Percentiles rank a stretch among this genome's conserved stretches.
These are phyloP conservation scores for Candida tibetensis DNA, from an alignment of 805 yeast genomes.

Conservation along the genomic window DNA sequence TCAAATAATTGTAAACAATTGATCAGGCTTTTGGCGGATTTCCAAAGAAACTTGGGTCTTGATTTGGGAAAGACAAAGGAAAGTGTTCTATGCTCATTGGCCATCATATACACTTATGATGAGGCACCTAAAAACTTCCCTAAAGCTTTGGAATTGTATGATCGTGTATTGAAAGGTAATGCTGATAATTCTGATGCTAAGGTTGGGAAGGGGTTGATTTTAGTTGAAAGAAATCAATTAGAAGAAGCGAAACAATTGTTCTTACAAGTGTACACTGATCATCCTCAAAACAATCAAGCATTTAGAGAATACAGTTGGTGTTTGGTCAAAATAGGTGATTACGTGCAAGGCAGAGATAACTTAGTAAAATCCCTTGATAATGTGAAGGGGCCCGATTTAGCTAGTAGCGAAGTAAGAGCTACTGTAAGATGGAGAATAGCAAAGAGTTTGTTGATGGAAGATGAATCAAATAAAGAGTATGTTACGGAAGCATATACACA, in stretches of 20 bases:
- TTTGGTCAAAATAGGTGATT: slow-evolving; percentile 51
- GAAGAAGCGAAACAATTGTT: slow-evolving; percentile 54
- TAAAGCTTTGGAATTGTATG: slow-evolving; percentile 70
- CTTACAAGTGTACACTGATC: slow-evolving; percentile 43
- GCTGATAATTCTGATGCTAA: slow-evolving; percentile 54
- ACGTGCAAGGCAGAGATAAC: slow-evolving; percentile 49
- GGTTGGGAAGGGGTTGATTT: slow-evolving; percentile 79
- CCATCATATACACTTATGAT: slow-evolving; percentile 73
- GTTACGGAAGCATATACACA: slow-evolving; percentile 53
- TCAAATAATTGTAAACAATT: slow-evolving; percentile 60
- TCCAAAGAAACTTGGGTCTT: slow-evolving; percentile 46
- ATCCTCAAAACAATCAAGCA: slow-evolving; percentile 58
- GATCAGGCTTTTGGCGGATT: slow-evolving; percentile 50
- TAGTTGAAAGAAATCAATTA: slow-evolving; percentile 61
- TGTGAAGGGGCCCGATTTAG: slow-evolving; percentile 50
- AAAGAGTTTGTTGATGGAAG: slow-evolving; percentile 48
- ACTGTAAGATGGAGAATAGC: slow-evolving; percentile 72
- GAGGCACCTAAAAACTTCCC: slow-evolving; percentile 89
- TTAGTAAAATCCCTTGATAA: slow-evolving; percentile 42
- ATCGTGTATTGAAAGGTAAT: slow-evolving; percentile 47
- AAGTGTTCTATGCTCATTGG: slow-evolving; percentile 64
- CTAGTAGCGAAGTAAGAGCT: slow-evolving; percentile 57
- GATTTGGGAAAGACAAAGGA: slow-evolving; percentile 50
- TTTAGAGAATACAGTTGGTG: slow-evolving; percentile 79
- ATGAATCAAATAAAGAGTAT: slow-evolving; percentile 14